Conservation (phyloP, 306 rosid species). For the Abrus pulchellus region DNA sequence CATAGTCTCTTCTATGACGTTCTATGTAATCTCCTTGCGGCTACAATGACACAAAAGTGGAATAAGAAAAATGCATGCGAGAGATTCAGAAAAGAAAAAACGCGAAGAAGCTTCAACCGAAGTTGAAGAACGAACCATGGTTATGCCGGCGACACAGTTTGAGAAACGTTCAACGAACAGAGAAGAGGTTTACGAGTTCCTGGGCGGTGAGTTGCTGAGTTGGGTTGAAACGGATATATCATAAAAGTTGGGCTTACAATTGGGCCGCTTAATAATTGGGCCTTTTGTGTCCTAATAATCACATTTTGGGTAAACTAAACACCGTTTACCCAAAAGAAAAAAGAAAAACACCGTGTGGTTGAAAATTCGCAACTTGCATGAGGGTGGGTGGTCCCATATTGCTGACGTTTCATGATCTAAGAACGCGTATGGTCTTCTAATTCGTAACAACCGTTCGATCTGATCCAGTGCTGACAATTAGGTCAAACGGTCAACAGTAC, state of each 20-base stretch:
- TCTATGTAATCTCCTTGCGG: conserved; percentile 99
- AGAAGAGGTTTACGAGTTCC: too few relatives aligned
- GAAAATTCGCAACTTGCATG: not conserved
- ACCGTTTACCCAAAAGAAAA: too few relatives aligned
- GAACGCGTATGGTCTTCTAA: not conserved
- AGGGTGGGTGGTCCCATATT: not conserved
- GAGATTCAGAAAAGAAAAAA: not conserved
- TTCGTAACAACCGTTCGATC: conserved; percentile 8
- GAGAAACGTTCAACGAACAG: not conserved
- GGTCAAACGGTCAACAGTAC: not conserved
- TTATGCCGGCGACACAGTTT: not conserved
- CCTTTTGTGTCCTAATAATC: too few relatives aligned
- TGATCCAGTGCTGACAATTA: not conserved
- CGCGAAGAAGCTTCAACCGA: not conserved
- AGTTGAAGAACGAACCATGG: conserved; percentile 49
- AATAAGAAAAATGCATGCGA: not conserved
- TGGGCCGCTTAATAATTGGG: too few relatives aligned
- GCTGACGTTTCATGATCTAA: not conserved
- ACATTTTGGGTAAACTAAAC: too few relatives aligned
- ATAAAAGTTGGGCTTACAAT: too few relatives aligned
- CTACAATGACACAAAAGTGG: conserved; percentile 48
- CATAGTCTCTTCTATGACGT: conserved; percentile 86
- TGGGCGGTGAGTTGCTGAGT: too few relatives aligned
- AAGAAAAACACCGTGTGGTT: not conserved
- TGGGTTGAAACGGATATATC: too few relatives aligned